Conservation (phyloP, 371 early-diverging fungal species). For the Apophysomyces ossiformis region DNA sequence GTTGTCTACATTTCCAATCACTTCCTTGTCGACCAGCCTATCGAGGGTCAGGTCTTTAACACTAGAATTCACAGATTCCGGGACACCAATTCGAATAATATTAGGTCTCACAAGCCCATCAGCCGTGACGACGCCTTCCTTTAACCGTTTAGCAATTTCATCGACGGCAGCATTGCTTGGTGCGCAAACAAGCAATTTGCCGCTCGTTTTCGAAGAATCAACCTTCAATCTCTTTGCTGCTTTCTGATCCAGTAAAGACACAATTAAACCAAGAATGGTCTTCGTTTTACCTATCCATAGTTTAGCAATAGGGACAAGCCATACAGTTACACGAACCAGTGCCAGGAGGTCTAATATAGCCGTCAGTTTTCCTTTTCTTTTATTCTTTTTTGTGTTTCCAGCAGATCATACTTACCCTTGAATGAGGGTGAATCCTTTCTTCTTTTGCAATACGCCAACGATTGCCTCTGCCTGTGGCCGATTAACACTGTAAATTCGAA, state of each 20-base stretch:
- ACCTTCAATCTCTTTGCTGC: constrained; percentile 13
- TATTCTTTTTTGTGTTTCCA: neutral
- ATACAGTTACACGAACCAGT: constrained; percentile 54
- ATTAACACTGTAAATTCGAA: constrained; percentile 77
- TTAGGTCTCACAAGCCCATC: constrained; percentile 66
- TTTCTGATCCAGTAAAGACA: constrained; percentile 66
- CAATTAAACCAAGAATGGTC: constrained; percentile 86
- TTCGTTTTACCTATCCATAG: constrained; percentile 79
- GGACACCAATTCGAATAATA: constrained; percentile 84
- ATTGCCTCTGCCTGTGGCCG: constrained; percentile 92
- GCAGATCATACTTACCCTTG: constrained; percentile 69
- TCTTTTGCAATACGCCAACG: constrained; percentile 63
- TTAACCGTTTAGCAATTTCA: constrained; percentile 88
- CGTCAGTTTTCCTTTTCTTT: neutral
- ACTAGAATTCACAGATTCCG: constrained; percentile 75
- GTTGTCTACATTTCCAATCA: constrained; percentile 27
- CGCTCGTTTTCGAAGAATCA: neutral
- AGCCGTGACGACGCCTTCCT: constrained; percentile 65
- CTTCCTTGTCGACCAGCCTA: constrained; percentile 56
- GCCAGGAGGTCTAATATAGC: constrained; percentile 75
- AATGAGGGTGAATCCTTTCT: constrained; percentile 86
- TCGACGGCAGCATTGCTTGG: constrained; percentile 99
- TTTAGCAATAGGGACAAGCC: neutral
- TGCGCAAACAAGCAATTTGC: constrained; percentile 89
- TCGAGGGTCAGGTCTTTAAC: constrained; percentile 79